phyloP scores from a whole-genome alignment of 225 moss, liverwort and hornwort genomes.

The Takakia lepidozioides region DNA sequence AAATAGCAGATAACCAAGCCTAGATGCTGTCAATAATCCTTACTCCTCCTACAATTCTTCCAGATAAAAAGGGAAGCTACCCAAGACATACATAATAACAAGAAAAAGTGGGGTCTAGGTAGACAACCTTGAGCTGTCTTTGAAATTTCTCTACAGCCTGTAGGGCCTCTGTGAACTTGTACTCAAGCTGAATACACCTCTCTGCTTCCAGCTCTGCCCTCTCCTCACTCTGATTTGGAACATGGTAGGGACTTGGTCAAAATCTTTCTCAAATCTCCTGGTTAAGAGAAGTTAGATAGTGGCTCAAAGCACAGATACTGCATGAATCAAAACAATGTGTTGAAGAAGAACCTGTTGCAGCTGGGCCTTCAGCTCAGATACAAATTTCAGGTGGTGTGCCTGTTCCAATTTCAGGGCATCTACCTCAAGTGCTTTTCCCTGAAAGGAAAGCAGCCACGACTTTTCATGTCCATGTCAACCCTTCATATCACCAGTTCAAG shows the following conservation, averaged over 20 bases:
- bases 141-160: slow-evolving; percentile 36
- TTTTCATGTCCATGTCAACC: background rate
- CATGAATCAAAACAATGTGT: too few species aligned
- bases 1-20: too few species aligned
- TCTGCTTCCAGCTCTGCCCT: slow-evolving; percentile 23
- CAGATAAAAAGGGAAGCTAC: too few species aligned
- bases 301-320: too few species aligned
- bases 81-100: background rate
- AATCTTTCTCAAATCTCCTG: too few species aligned
- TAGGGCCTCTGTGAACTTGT: slow-evolving; percentile 36
- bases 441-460: slow-evolving; percentile 2
- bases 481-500: too few species aligned
- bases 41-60: too few species aligned
- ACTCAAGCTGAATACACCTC: slow-evolving; percentile 21
- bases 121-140: slow-evolving; percentile 45
- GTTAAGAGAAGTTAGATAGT: too few species aligned
- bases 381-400: slow-evolving; percentile 30
- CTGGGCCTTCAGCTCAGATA: slow-evolving; percentile 18
- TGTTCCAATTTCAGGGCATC: slow-evolving; percentile 24
- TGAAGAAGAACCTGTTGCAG: slow-evolving; percentile 19
- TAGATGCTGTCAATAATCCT: too few species aligned
- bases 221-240: slow-evolving; percentile 46
- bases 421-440: slow-evolving; percentile 27
- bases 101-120: background rate
- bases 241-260: too few species aligned